phyloP scores from a whole-genome alignment of 1,284 basidiomycete genomes.

The Cryptococcus sp. region DNA sequence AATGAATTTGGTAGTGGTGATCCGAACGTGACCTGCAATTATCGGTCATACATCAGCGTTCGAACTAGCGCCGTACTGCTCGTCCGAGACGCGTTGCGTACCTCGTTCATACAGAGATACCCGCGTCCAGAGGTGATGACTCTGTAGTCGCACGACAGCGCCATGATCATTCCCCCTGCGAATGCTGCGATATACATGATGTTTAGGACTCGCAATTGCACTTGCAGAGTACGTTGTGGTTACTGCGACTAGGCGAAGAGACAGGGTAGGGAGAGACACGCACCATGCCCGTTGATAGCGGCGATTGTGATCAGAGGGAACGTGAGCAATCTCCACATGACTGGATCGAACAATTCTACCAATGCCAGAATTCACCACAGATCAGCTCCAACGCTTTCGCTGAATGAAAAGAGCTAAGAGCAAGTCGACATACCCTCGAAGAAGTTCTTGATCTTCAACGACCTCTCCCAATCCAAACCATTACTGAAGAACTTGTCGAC shows the following conservation, averaged over 20 bases:
- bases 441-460: constrained; percentile 67
- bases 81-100: constrained; percentile 41
- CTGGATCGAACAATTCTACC: constrained; percentile 50
- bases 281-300: constrained; percentile 80
- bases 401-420: not conserved
- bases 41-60: no score
- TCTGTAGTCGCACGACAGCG: constrained; percentile 83
- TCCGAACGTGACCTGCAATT: constrained; percentile 72
- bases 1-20: constrained; percentile 76
- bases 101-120: constrained; percentile 93
- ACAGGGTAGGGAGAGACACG: constrained; percentile 8
- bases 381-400: not conserved
- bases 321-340: constrained; percentile 49
- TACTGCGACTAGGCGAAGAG: not conserved
- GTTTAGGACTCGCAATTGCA: constrained; percentile 2
- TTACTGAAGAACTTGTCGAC: constrained; percentile 90
- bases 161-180: constrained; percentile 79
- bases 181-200: constrained; percentile 59
- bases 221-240: not conserved
- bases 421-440: constrained; percentile 64
- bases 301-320: constrained; percentile 67
- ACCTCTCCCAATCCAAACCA: constrained; percentile 72
- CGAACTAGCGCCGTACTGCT: not conserved
- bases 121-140: constrained; percentile 81
- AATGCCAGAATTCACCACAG: not conserved